Base-by-base conservation (phyloP, 768 basidiomycete genomes). In the Suillus lakei region DNA sequence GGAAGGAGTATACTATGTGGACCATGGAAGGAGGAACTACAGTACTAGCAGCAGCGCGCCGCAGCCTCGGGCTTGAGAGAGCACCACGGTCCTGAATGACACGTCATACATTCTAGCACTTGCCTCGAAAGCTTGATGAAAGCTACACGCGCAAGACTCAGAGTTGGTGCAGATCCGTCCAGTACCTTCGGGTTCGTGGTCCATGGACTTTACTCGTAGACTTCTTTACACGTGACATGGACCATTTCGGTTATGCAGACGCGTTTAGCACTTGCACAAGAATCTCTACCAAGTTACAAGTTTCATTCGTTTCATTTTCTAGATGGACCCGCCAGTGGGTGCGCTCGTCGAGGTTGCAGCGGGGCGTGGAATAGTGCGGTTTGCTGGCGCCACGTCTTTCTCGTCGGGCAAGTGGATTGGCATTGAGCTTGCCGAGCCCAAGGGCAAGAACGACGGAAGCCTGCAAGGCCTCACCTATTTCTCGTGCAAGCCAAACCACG, bases 391-490 rank as follows among this genome's bases (percentile, higher is more conserved):
- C 38, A 96, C 97, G 0, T 83, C 85, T 2, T 98, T 98, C 76
- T 86, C 93, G 26, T 77, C 88, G 2, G 98, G 98, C 0, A 95
- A 92, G 83, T 99, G 97, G 97, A 85, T 98, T 59, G 98, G 98
- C 12, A 88, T 99, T 61, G 96, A 97, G 72, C 85, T 99, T 54
- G 86, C 84, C 64, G 89, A 91, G 71, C 78, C 87, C 9, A 90
- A 86, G 53, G 98, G 98, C 44, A 99, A 99, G 89, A 99, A 99
- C 81, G 93, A 99, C 70, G 98, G 98, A 1, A 86, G 88, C 1
- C 91, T 99, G 9, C 82, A 90, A 41, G 95, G 91, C 18, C 77
- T 88, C 58, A 67, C 77, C 2, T 99, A 99, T 80, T 99, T 99
- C 76, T 82, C 80, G 21, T 98, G 95, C 80, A 85, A 84, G 71